Conservation (phyloP, 768 basidiomycete species). For the Leucocoprinus birnbaumii region DNA sequence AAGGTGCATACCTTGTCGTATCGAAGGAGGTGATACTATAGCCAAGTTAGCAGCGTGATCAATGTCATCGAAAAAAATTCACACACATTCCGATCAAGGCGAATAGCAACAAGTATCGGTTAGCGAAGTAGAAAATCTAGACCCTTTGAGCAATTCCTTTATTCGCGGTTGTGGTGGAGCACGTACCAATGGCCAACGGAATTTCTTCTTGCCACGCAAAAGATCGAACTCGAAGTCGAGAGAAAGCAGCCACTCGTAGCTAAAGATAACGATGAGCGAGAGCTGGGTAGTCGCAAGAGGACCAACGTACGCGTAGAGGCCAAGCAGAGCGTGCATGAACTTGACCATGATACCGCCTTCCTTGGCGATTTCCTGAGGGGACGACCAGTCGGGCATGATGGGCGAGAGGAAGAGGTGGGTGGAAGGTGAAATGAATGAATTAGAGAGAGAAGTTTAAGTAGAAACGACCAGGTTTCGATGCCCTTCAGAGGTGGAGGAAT, state of each 20-base stretch:
- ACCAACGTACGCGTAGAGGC: conserved; percentile 47
- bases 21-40: conserved; percentile 51
- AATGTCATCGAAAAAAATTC: conserved; percentile 1
- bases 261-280: conserved; percentile 18
- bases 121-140: conserved; percentile 65
- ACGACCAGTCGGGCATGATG: conserved; percentile 55
- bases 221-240: conserved; percentile 64
- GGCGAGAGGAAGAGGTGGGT: conserved; percentile 3
- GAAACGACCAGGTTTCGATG: background rate
- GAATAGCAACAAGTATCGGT: conserved; percentile 62
- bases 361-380: conserved; percentile 39
- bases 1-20: conserved; percentile 32
- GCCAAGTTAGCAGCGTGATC: conserved; percentile 11
- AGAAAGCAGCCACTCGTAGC: conserved; percentile 64
- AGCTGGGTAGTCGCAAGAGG: background rate
- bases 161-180: background rate
- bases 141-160: background rate
- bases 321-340: conserved; percentile 56
- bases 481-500: background rate
- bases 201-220: conserved; percentile 50
- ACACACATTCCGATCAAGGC: conserved; percentile 69
- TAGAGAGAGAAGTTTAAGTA: conserved; percentile 11
- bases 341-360: conserved; percentile 46
- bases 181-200: conserved; percentile 67
- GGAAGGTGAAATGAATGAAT: background rate